Evolutionary conservation across 306 rosid genomes (phyloP).

Genomic region (Pachyrhizus erosus): DNA sequence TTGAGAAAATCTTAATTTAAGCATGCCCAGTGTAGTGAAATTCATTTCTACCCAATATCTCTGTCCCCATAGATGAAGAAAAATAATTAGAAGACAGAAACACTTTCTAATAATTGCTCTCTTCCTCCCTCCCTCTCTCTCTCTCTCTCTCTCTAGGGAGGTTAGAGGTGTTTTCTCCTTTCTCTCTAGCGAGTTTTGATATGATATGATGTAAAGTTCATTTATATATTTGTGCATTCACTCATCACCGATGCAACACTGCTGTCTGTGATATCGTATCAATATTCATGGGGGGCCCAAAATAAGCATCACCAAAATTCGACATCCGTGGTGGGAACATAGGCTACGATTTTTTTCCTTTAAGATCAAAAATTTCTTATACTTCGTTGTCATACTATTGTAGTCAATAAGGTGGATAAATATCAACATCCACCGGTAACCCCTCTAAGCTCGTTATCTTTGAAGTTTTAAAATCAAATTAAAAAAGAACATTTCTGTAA

Average conservation of each 20-base stretch:
- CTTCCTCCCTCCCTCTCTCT: neutral
- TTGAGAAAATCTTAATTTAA: neutral
- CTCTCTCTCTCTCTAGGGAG: neutral
- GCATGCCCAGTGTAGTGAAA: neutral
- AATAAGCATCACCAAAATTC: constrained; percentile 11
- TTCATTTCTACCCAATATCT: neutral
- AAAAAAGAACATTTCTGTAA: neutral
- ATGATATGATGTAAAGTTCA: neutral
- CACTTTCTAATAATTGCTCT: neutral
- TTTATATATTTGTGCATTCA: neutral
- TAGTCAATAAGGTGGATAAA: neutral
- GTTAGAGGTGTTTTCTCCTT: neutral
- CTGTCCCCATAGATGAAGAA: neutral
- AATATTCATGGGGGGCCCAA: constrained; percentile 34
- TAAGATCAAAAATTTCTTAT: constrained; percentile 16
- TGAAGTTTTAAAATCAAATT: neutral
- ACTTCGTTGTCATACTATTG: constrained; percentile 15
- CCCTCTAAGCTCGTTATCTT: neutral
- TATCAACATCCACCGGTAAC: neutral
- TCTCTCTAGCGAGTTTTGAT: neutral
- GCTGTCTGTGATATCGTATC: constrained; percentile 4
- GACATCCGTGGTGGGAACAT: constrained; percentile 44
- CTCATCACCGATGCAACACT: constrained; percentile 19
- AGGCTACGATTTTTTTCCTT: constrained; percentile 31
- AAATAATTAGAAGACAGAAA: neutral